Evolutionary conservation across 495 filamentous ascomycete genomes (phyloP).

Genomic region (Penicillium verhagenii): DNA sequence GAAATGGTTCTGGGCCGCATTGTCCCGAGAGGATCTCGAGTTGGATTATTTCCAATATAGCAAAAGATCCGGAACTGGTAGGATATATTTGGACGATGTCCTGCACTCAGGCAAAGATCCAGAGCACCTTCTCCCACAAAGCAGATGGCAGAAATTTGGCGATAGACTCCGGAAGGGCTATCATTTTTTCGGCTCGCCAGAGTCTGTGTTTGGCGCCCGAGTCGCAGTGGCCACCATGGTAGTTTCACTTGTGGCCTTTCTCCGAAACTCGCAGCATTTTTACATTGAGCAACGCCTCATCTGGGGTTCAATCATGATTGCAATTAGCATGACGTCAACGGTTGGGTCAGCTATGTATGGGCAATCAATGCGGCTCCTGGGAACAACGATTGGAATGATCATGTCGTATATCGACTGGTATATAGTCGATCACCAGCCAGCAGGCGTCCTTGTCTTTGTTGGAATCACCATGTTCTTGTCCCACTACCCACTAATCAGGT

Average conservation of each 20-base stretch:
- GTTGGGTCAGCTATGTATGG: constrained; percentile 65
- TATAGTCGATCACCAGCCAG: constrained; percentile 60
- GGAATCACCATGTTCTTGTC: constrained; percentile 61
- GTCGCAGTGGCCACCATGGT: constrained; percentile 68
- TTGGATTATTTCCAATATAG: constrained; percentile 2
- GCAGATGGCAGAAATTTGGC: constrained; percentile 56
- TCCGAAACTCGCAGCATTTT: constrained; percentile 63
- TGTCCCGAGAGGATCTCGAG: constrained; percentile 18
- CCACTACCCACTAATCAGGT: constrained; percentile 65
- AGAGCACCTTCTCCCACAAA: constrained; percentile 67
- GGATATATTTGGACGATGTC: constrained; percentile 23
- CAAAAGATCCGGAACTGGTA: background rate
- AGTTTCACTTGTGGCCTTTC: constrained; percentile 63
- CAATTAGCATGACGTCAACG: constrained; percentile 57
- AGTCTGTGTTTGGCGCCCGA: constrained; percentile 61
- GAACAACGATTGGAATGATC: constrained; percentile 59
- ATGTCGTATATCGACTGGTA: constrained; percentile 68
- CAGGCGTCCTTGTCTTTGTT: constrained; percentile 67
- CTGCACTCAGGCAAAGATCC: constrained; percentile 41
- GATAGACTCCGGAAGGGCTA: constrained; percentile 19
- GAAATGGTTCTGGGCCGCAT: constrained; percentile 29
- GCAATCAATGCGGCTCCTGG: constrained; percentile 63
- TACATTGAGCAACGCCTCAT: constrained; percentile 68
- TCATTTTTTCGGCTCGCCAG: constrained; percentile 25
- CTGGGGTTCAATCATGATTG: constrained; percentile 74